These are phyloP conservation scores for Farysia itapuensis DNA, from an alignment of 1,284 basidiomycete species.

Conservation along the genomic window DNA sequence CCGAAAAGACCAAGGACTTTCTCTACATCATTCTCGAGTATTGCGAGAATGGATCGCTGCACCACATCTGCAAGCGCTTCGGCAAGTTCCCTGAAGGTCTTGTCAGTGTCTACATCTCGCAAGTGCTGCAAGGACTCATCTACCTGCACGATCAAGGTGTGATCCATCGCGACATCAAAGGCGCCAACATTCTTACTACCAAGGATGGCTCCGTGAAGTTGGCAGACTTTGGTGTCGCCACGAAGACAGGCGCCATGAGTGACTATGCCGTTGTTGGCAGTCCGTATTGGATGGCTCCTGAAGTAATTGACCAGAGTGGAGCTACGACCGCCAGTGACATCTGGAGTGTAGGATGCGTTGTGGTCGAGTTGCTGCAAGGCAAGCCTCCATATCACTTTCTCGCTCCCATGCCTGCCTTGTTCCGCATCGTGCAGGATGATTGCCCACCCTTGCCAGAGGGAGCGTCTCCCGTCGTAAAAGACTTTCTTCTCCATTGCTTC, in stretches of 20 bases:
- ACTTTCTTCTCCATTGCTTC: constrained; percentile 95
- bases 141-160: constrained; percentile 58
- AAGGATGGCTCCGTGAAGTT: constrained; percentile 66
- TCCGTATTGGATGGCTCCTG: constrained; percentile 60
- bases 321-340: constrained; percentile 96
- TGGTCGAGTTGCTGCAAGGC: constrained; percentile 92
- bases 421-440: constrained; percentile 96
- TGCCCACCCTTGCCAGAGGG: constrained; percentile 93
- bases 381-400: constrained; percentile 93
- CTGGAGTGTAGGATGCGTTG: constrained; percentile 92
- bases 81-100: constrained; percentile 96
- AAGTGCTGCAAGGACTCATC: constrained; percentile 65
- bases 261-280: constrained; percentile 62
- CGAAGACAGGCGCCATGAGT: constrained; percentile 35
- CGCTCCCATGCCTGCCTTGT: constrained; percentile 96
- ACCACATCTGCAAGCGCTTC: constrained; percentile 92
- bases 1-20: constrained; percentile 88
- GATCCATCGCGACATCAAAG: constrained; percentile 52
- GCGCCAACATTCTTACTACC: constrained; percentile 65
- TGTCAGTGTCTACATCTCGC: constrained; percentile 92
- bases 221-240: constrained; percentile 42
- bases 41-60: constrained; percentile 95
- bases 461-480: constrained; percentile 83
- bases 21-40: constrained; percentile 97
- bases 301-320: constrained; percentile 71